Percentiles rank a stretch among this genome's conserved stretches.
Evolutionary conservation across 2,329 filamentous ascomycete genomes (phyloP).

Genomic region (Pestalotiopsis sp.): DNA sequence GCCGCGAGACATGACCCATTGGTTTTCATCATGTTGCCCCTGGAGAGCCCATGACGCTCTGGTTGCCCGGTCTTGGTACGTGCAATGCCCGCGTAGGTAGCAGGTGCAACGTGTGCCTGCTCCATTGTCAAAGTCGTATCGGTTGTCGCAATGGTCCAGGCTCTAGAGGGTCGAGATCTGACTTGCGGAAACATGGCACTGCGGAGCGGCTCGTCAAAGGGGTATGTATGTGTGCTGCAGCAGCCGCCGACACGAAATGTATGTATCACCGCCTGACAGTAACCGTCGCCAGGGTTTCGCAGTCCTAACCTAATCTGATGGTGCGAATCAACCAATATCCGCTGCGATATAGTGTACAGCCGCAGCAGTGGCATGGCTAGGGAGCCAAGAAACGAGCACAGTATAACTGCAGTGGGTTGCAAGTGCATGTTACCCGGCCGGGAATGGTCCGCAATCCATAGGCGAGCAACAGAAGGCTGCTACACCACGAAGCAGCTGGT

Average conservation of each 20-base stretch:
- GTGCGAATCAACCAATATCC: neutral
- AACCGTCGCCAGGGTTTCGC: neutral
- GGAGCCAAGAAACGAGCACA: neutral
- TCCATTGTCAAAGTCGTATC: neutral
- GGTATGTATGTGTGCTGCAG: neutral
- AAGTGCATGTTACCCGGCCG: neutral
- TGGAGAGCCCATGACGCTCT: neutral
- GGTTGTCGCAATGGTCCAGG: neutral
- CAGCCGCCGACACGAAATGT: neutral
- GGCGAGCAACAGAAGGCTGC: neutral
- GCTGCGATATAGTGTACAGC: neutral
- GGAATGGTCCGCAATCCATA: neutral
- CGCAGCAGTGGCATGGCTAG: neutral
- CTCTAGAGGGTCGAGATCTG: neutral
- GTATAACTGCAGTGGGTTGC: neutral
- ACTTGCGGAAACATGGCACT: neutral
- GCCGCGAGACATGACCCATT: neutral
- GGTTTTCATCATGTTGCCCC: neutral
- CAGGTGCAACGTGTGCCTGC: neutral
- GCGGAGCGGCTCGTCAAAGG: neutral
- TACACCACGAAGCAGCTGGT: neutral
- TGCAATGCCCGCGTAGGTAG: neutral
- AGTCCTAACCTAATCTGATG: neutral
- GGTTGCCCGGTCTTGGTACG: neutral
- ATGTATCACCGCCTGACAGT: neutral